A percentile compares a stretch with the other conserved stretches of the same genome.
Conservation (phyloP, 495 filamentous ascomycete genomes). For the Astrocystis sublimbata region DNA sequence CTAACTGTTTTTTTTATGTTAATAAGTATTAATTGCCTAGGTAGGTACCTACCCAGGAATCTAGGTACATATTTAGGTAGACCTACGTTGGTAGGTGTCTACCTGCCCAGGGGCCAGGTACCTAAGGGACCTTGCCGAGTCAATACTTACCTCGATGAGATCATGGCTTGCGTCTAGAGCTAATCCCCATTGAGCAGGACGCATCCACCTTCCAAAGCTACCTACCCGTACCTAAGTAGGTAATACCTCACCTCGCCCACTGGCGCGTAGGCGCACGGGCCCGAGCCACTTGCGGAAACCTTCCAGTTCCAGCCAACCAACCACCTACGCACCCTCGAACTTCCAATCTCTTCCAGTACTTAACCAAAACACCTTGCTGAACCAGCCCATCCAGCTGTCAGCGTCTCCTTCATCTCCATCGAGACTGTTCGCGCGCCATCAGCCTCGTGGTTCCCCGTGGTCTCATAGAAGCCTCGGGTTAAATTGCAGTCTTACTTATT, state of each 20-base stretch:
- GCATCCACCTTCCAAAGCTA: too few species aligned
- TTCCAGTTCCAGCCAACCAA: slow-evolving; percentile 14
- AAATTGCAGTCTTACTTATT: slow-evolving; percentile 23
- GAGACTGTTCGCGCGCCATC: slow-evolving; percentile 7
- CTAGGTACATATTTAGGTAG: too few species aligned
- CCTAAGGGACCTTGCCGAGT: too few species aligned
- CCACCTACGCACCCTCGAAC: slow-evolving; percentile 16
- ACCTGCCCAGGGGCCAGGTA: too few species aligned
- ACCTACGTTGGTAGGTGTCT: too few species aligned
- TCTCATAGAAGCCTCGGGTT: slow-evolving; percentile 24
- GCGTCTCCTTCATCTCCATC: slow-evolving; percentile 7
- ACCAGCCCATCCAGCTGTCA: slow-evolving; percentile 8
- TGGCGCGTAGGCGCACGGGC: not conserved
- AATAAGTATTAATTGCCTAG: too few species aligned
- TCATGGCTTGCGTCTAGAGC: not conserved
- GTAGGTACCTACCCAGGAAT: too few species aligned
- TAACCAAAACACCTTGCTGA: slow-evolving; percentile 17
- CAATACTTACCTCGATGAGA: too few species aligned
- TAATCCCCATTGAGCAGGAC: not conserved
- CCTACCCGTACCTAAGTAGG: too few species aligned
- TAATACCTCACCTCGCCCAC: too few species aligned
- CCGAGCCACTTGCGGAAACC: slow-evolving; percentile 11
- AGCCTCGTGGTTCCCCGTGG: slow-evolving; percentile 12
- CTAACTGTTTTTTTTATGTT: too few species aligned
- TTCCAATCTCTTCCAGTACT: slow-evolving; percentile 17